Conservation (phyloP, 352 stramenopile genomes). For the Globisporangium cystogenes region DNA sequence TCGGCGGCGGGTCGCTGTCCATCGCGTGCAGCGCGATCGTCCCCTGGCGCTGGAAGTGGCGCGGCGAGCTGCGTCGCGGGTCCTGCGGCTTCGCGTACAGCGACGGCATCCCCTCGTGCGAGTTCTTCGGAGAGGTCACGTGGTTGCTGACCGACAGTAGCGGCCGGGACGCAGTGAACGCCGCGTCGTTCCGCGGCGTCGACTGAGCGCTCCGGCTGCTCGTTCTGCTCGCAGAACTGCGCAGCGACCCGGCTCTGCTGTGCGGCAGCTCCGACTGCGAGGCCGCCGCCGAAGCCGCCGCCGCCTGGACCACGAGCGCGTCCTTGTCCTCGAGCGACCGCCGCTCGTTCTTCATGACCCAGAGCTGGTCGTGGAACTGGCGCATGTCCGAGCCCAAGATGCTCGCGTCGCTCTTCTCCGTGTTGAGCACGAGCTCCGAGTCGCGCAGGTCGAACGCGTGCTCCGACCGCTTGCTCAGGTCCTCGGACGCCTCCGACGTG, state of each 20-base stretch:
- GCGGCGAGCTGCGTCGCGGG: background rate
- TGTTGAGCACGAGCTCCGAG: conserved; percentile 41
- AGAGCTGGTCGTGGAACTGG: conserved; percentile 59
- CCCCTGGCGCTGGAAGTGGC: conserved; percentile 2
- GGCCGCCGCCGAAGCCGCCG: background rate
- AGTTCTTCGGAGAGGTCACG: conserved; percentile 15
- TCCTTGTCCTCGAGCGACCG: background rate
- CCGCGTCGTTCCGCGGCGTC: background rate
- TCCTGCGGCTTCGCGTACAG: conserved; percentile 12
- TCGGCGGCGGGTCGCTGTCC: conserved; percentile 5
- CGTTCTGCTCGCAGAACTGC: background rate
- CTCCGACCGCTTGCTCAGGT: background rate
- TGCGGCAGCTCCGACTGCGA: background rate
- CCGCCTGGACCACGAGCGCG: background rate
- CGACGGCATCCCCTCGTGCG: conserved; percentile 12
- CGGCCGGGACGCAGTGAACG: background rate
- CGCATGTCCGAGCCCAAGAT: conserved; percentile 69
- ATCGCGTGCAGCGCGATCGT: conserved; percentile 8
- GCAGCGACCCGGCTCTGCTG: background rate
- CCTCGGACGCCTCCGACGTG: conserved; percentile 1
- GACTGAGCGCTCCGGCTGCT: background rate
- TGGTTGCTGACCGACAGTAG: conserved; percentile 4
- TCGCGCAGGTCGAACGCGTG: conserved; percentile 28
- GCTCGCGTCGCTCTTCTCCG: conserved; percentile 46
- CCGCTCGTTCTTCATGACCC: conserved; percentile 23